Conservation (phyloP, 1,139 yeast genomes). For the Entelexis sorbosivorans region DNA sequence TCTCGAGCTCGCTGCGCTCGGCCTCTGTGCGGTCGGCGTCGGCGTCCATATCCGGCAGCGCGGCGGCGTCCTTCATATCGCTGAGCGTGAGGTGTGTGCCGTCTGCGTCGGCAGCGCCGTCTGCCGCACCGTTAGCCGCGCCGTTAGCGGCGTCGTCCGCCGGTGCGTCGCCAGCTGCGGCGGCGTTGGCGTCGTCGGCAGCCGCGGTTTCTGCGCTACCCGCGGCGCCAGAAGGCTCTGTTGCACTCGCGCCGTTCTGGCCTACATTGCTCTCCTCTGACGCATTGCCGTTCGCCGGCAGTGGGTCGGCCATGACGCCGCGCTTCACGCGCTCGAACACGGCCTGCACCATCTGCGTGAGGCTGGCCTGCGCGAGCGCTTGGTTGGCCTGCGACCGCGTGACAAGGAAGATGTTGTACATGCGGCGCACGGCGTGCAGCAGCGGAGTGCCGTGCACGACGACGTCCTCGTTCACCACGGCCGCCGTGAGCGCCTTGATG, state of each 20-base stretch:
- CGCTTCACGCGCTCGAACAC: conserved; percentile 63
- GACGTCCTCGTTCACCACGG: conserved; percentile 65
- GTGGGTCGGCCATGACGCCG: conserved; percentile 7
- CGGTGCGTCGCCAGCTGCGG: no score
- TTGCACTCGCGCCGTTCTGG: neutral
- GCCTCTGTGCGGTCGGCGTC: conserved; percentile 19
- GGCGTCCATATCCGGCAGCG: conserved; percentile 20
- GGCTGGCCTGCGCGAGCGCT: conserved; percentile 88
- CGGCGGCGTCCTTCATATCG: conserved; percentile 20
- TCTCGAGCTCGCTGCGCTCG: conserved; percentile 33
- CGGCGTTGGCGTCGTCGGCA: neutral
- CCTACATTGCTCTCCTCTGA: neutral
- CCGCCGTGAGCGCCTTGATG: conserved; percentile 80
- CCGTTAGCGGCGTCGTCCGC: no score
- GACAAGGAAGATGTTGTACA: conserved; percentile 80
- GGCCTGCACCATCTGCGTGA: conserved; percentile 80
- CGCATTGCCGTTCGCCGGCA: neutral
- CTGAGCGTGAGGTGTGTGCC: conserved; percentile 19
- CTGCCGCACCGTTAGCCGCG: neutral
- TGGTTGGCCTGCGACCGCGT: conserved; percentile 77
- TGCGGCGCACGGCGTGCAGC: conserved; percentile 82
- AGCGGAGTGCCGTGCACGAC: conserved; percentile 87
- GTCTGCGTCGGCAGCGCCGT: neutral
- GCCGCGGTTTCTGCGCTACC: no score
- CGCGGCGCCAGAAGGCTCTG: no score